These are phyloP conservation scores for Colletotrichum liriopes DNA, from an alignment of 2,329 filamentous ascomycete species.

Conservation along the genomic window DNA sequence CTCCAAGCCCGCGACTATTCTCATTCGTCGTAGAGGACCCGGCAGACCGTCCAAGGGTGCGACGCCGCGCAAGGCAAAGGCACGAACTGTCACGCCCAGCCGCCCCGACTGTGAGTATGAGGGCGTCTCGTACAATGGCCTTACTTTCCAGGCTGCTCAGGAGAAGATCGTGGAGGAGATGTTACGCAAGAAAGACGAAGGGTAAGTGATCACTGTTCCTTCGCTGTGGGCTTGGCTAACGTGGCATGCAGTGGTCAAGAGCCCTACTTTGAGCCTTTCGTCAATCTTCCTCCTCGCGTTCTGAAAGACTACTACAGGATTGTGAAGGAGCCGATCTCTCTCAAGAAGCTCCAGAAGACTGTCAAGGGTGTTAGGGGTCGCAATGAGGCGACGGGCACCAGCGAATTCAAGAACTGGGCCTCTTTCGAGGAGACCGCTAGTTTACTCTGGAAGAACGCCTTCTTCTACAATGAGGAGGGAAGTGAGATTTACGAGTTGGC, in stretches of 20 bases:
- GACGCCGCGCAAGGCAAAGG: conserved; percentile 49
- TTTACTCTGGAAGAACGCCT: conserved; percentile 89
- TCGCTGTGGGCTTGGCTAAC: conserved; percentile 26
- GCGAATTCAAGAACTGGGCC: conserved; percentile 86
- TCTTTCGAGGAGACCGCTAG: conserved; percentile 85
- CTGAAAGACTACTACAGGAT: conserved; percentile 90
- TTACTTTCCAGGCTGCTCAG: conserved; percentile 87
- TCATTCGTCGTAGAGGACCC: conserved; percentile 56
- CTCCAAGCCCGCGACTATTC: conserved; percentile 53
- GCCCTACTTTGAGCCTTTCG: conserved; percentile 80
- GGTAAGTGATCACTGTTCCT: conserved; percentile 61
- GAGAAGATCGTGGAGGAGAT: conserved; percentile 87
- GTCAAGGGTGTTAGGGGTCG: conserved; percentile 82
- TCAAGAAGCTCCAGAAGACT: conserved; percentile 83
- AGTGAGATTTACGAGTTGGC: conserved; percentile 87
- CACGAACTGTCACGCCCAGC: conserved; percentile 54
- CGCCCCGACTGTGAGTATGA: conserved; percentile 69
- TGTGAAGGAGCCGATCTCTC: conserved; percentile 84
- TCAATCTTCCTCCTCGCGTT: conserved; percentile 81
- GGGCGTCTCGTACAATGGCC: conserved; percentile 75
- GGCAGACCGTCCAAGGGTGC: conserved; percentile 54
- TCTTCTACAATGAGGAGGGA: conserved; percentile 91
- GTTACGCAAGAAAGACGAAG: conserved; percentile 77
- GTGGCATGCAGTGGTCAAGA: conserved; percentile 73
- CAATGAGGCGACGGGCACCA: conserved; percentile 73